Evolutionary conservation across 2,329 filamentous ascomycete species (phyloP).

Genomic region (Phaeosphaeria sp.): DNA sequence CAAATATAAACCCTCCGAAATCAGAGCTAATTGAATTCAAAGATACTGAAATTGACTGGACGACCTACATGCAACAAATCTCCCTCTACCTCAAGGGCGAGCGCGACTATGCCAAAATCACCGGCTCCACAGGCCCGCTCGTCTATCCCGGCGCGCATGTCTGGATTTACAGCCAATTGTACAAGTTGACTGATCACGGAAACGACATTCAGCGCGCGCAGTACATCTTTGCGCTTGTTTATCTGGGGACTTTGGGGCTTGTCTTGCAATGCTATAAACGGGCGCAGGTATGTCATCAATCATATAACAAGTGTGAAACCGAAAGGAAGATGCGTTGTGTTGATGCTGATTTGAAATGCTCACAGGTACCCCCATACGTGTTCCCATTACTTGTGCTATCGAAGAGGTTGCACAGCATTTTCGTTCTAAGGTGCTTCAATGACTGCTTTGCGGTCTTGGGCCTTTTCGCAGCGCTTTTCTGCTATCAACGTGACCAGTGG

Average conservation of each 20-base stretch:
- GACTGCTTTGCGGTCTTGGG: slow-evolving; percentile 88
- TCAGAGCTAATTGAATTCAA: not conserved
- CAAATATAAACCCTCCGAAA: too few relatives aligned
- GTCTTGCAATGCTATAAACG: slow-evolving; percentile 84
- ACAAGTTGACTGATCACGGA: slow-evolving; percentile 78
- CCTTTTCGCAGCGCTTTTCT: slow-evolving; percentile 81
- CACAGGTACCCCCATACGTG: slow-evolving; percentile 81
- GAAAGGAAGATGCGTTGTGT: too few relatives aligned
- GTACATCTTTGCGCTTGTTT: slow-evolving; percentile 79
- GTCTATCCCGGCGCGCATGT: slow-evolving; percentile 96
- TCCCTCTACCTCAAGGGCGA: slow-evolving; percentile 81
- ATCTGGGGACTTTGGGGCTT: slow-evolving; percentile 75
- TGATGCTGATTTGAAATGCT: not conserved
- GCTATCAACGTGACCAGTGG: slow-evolving; percentile 78
- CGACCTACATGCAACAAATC: slow-evolving; percentile 95
- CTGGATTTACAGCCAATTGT: slow-evolving; percentile 84
- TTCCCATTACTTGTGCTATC: slow-evolving; percentile 86
- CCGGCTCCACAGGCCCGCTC: slow-evolving; percentile 87
- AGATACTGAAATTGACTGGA: slow-evolving; percentile 99
- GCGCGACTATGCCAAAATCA: slow-evolving; percentile 84
- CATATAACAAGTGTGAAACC: not conserved
- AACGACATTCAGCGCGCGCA: slow-evolving; percentile 81
- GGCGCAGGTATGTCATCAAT: slow-evolving; percentile 65
- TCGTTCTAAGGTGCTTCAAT: slow-evolving; percentile 92
- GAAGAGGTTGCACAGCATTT: slow-evolving; percentile 93